Evolutionary conservation across 345 rosid species (phyloP), one percentile per base, ranked within the genome.

Genomic region (Moricandia moricandioides): DNA sequence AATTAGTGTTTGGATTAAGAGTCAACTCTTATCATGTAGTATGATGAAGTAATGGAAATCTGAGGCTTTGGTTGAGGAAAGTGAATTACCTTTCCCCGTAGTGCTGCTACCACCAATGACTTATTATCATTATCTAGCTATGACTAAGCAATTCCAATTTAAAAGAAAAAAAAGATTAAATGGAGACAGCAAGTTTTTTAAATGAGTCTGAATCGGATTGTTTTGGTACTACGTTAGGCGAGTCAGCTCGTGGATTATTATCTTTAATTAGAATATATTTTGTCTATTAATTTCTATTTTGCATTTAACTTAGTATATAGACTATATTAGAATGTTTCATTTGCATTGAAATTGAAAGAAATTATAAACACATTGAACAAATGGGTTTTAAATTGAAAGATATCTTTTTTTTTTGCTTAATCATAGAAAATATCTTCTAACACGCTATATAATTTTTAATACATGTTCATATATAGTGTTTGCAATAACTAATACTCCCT

Each of bases 21-120:
- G 81, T 78, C 81, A 78, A 78, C 77, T 78, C 77, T 51, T 78
- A 71, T 70, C 60, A 65, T 58, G 76, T 59, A 9, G 76, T 59
- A 9, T 27, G 39, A 27, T 47, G 47, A 43, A 39, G 34, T 65
- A 66, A 70, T 76, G 76, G 76, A 62, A 34, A 5, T 26, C 16
- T 62, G 76, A 21, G 63, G 77, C 68, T 58, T 30, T 49, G 63
- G 57, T 65, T 71, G 57, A 65, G 81, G 81, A 71, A 78, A 65
- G 76, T 78, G 73, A 72, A 16, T 71, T 35, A 65, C 21, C 62
- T 65, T 78, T 60, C 14, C 64, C 27, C 47, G 5, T 34, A 65
- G 80, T 77, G 80, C 56, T 71, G 57, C 72, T 33, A 71, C 76
- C 68, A 71, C 68, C 65, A 71, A 35, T 70, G 70, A 65, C 67